Evolutionary conservation across 257 asterid species (phyloP).

Genomic region (Nicotiana obtusifolia): DNA sequence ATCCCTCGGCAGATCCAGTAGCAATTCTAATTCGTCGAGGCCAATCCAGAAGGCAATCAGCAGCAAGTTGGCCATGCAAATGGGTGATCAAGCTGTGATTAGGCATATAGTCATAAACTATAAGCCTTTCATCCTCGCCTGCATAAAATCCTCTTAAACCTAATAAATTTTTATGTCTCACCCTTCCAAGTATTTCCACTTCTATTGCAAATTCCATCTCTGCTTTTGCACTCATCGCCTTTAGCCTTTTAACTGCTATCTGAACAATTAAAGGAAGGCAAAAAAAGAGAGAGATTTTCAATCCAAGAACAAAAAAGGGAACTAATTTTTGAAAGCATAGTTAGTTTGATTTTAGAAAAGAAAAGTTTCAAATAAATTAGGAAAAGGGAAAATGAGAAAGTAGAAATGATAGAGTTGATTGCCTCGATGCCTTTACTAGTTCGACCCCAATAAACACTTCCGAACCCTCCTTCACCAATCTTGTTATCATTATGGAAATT

Average conservation of each 20-base stretch:
- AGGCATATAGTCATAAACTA: slow-evolving; percentile 79
- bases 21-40: slow-evolving; percentile 45
- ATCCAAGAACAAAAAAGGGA: neutral
- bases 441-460: slow-evolving; percentile 83
- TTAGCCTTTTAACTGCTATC: slow-evolving; percentile 74
- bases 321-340: neutral
- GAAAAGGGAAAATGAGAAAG: neutral
- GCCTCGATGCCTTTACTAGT: slow-evolving; percentile 73
- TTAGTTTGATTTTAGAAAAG: neutral
- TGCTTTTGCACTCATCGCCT: slow-evolving; percentile 69
- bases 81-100: slow-evolving; percentile 73
- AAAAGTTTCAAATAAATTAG: neutral
- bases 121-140: slow-evolving; percentile 69
- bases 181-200: slow-evolving; percentile 81
- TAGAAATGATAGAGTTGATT: slow-evolving; percentile 5
- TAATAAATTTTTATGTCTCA: slow-evolving; percentile 61
- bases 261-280: slow-evolving; percentile 9
- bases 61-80: slow-evolving; percentile 62
- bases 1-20: slow-evolving; percentile 63
- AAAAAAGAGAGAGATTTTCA: neutral
- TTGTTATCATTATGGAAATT: slow-evolving; percentile 64
- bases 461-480: slow-evolving; percentile 87
- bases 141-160: slow-evolving; percentile 75
- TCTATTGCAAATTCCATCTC: slow-evolving; percentile 84
- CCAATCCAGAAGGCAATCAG: slow-evolving; percentile 61